These are phyloP conservation scores for Phoenix dactylifera DNA, from an alignment of 176 grass and related monocot genomes.

Conservation along the genomic window DNA sequence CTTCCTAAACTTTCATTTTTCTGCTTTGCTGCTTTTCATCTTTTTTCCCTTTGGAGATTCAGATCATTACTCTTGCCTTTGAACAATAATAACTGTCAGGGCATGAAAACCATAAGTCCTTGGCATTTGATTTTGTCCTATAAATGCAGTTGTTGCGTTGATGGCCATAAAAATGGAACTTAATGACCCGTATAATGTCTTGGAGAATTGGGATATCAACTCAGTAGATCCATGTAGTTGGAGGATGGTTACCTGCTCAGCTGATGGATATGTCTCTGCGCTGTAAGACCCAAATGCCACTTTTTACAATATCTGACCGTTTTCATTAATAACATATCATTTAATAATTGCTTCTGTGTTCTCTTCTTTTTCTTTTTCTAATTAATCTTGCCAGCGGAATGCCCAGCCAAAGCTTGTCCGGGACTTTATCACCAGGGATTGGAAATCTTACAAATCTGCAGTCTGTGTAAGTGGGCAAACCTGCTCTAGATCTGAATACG, in stretches of 20 bases:
- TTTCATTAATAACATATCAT: too few species aligned
- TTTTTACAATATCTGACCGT: neutral
- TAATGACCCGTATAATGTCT: conserved; percentile 35
- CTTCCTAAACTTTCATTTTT: too few species aligned
- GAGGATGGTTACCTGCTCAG: conserved; percentile 50
- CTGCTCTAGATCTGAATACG: neutral
- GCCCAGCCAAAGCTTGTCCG: conserved; percentile 40
- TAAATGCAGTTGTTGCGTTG: conserved; percentile 47
- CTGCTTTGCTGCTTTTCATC: too few species aligned
- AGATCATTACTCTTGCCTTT: too few species aligned
- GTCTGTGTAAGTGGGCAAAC: conserved; percentile 36
- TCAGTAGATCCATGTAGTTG: conserved; percentile 67
- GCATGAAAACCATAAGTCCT: too few species aligned
- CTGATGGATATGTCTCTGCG: conserved; percentile 29
- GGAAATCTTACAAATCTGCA: conserved; percentile 43
- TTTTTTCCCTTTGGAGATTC: too few species aligned
- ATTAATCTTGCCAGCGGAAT: conserved; percentile 36
- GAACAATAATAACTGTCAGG: too few species aligned
- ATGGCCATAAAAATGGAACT: conserved; percentile 49
- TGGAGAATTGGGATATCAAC: conserved; percentile 50
- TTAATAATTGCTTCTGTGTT: too few species aligned
- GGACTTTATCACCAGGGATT: conserved; percentile 47
- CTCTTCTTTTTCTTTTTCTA: too few species aligned
- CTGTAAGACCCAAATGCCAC: conserved; percentile 26
- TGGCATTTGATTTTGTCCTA: neutral